Evolutionary conservation across 805 yeast species (phyloP), one percentile per base, ranked within the genome.

Genomic region (Hanseniaspora meyeri): DNA sequence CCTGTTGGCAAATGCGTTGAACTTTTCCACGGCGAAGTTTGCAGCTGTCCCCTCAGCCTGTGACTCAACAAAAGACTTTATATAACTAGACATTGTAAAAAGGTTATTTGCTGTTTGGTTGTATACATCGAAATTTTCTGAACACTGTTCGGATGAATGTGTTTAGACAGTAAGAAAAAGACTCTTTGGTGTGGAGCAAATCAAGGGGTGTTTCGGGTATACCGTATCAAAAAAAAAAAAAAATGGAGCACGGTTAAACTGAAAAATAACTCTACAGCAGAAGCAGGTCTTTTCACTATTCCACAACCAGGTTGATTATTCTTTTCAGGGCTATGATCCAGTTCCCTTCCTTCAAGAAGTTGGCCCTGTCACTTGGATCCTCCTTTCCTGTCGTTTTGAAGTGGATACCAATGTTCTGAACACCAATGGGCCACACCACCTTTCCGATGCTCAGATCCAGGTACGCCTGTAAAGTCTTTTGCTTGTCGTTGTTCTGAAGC

Each of bases 381-480:
- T 53, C 57, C 59, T 37, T 60, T 54, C 43, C 60, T 58, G 19
- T 81, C 80, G 6, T 79, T 74, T 77, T 78, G 57, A 75, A 73
- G 53, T 78, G 96, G 58, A 88, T 86, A 50, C 93, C 88, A 16
- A 88, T 84, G 57, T 79, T 79, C 8, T 80, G 72, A 14, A 88
- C 85, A 31, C 96, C 96, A 60, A 87, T 84, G 2, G 96, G 96
- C 95, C 95, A 88, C 4, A 93, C 90, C 2, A 85, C 87, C 62
- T 87, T 86, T 1, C 96, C 96, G 17, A 88, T 83, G 64, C 91
- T 83, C 57, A 88, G 69, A 60, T 83, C 77, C 73, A 87, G 70
- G 62, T 88, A 88, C 29, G 81, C 73, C 62, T 86, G 87, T 58
- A 78, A 78, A 4, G 91, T 87, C 51, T 70, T 70, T 39, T 66